Base-by-base conservation (phyloP, 2,329 filamentous ascomycete species). In the Didymella sp. region DNA sequence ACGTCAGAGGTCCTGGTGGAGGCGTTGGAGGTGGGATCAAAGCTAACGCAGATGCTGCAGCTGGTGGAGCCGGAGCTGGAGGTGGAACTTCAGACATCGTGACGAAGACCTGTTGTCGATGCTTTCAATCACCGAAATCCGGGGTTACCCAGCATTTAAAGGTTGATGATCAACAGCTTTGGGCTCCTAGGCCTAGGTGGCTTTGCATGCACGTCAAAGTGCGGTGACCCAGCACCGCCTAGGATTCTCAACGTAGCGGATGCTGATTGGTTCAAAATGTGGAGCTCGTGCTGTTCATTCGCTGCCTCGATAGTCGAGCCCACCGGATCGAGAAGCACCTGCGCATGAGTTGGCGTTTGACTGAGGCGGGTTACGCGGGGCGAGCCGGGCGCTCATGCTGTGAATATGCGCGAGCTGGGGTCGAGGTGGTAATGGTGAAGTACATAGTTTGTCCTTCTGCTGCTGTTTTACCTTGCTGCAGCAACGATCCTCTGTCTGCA, bases 201-300 rank as follows among this genome's bases (percentile, higher is more conserved):
- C 65, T 62, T 60, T 70, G 69, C 68, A 67, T 74, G 72, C 63
- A 66, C 60, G 63, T 57, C 58, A 68, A 69, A 68, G 68, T 52
- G 62, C 67, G 68, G 72, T 73, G 70, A 68, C 69, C 64, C 64
- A 67, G 67, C 56, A 59, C 56, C 59, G 52, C 68, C 66, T 71
- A 66, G 59, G 69, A 63, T 65, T 63, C 59, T 69, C 67, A 72
- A 75, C 72, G 72, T 74, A 73, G 72, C 72, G 68, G 35, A 24
- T 47, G 49, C 59, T 73, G 64, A 75, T 75, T 74, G 73, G 73
- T 41, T 48, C 37, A 8, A 31, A 12, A 31, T 45, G 68, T 71
- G 69, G 71, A 67, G 69, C 58, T 47, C 17, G 51, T 49, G 53
- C 54, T 55, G 44, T 56, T 68, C 59, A 74, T 67, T 73, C 61